Conservation (phyloP, 331 rosid genomes). For the Quercus tomentella region DNA sequence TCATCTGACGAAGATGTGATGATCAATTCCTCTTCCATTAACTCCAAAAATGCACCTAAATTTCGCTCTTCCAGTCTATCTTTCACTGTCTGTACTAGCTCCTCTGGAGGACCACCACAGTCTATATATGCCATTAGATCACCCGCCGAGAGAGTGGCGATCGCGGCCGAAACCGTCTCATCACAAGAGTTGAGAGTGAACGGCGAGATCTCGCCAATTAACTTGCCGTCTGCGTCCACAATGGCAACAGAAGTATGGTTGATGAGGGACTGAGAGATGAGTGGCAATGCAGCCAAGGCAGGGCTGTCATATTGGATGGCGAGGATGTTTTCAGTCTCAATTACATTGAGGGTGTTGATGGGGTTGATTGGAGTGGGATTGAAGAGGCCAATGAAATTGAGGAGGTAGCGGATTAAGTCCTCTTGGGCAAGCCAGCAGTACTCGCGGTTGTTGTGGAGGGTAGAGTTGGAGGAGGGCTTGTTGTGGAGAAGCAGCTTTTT, state of each 20-base stretch:
- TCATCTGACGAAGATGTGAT: slow-evolving; percentile 66
- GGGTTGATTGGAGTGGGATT: slow-evolving; percentile 37
- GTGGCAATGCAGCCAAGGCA: slow-evolving; percentile 56
- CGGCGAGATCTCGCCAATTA: slow-evolving; percentile 79
- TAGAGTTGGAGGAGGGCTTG: slow-evolving; percentile 12
- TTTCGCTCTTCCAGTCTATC: slow-evolving; percentile 53
- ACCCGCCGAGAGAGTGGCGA: slow-evolving; percentile 67
- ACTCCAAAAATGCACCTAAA: slow-evolving; percentile 43
- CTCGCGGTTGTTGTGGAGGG: slow-evolving; percentile 34
- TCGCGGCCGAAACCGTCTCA: slow-evolving; percentile 42
- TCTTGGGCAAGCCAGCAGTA: slow-evolving; percentile 90
- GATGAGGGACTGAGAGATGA: slow-evolving; percentile 42
- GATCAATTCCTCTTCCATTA: slow-evolving; percentile 52
- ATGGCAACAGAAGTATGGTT: slow-evolving; percentile 70
- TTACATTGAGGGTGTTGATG: slow-evolving; percentile 48
- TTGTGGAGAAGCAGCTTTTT: slow-evolving; percentile 25
- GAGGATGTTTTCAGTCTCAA: slow-evolving; percentile 40
- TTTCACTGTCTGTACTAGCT: slow-evolving; percentile 58
- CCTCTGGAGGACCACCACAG: slow-evolving; percentile 69
- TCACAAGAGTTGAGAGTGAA: slow-evolving; percentile 56
- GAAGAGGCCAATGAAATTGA: slow-evolving; percentile 65
- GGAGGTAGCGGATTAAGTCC: slow-evolving; percentile 76
- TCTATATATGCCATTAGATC: slow-evolving; percentile 67
- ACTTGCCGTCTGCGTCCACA: slow-evolving; percentile 37
- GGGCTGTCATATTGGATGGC: slow-evolving; percentile 55